phyloP scores from a whole-genome alignment of 2,329 filamentous ascomycete species.

The Didymellaceae sp. region DNA sequence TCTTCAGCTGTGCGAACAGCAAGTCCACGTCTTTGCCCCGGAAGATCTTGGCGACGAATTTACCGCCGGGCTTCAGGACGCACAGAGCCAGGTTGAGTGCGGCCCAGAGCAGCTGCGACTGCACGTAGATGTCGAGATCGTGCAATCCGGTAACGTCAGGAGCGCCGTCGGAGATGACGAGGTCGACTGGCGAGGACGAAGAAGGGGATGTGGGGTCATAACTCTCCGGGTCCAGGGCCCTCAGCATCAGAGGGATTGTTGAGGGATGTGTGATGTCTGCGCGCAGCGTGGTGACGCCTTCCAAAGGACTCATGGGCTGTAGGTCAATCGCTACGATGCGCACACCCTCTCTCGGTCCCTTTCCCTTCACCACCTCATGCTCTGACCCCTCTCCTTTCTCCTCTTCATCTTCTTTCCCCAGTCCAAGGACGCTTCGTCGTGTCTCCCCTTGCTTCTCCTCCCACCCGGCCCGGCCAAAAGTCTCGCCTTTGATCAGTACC shows the following conservation, averaged over 20 bases:
- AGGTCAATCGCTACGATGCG: conserved; percentile 96
- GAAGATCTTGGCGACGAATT: conserved; percentile 98
- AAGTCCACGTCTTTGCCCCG: conserved; percentile 93
- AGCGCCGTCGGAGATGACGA: conserved; percentile 93
- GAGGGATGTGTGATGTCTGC: conserved; percentile 98
- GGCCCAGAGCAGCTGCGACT: conserved; percentile 92
- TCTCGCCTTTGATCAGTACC: conserved; percentile 91
- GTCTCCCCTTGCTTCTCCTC: conserved; percentile 78
- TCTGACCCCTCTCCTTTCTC: conserved; percentile 21
- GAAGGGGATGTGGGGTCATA: conserved; percentile 49
- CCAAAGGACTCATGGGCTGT: conserved; percentile 92
- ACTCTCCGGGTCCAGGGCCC: conserved; percentile 76
- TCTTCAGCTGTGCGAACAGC: conserved; percentile 89
- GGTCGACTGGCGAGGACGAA: conserved; percentile 80
- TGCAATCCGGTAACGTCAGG: conserved; percentile 97
- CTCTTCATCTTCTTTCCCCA: conserved; percentile 15
- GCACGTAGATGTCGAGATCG: conserved; percentile 97
- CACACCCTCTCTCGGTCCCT: conserved; percentile 70
- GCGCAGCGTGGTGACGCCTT: conserved; percentile 88
- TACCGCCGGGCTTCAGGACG: conserved; percentile 89
- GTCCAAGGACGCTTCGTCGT: conserved; percentile 64
- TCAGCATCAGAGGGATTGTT: conserved; percentile 86
- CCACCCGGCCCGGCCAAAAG: conserved; percentile 85
- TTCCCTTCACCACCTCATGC: conserved; percentile 13
- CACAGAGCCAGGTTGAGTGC: conserved; percentile 92